Evolutionary conservation across 768 basidiomycete genomes (phyloP).

Genomic region (Coprinellus micaceus): DNA sequence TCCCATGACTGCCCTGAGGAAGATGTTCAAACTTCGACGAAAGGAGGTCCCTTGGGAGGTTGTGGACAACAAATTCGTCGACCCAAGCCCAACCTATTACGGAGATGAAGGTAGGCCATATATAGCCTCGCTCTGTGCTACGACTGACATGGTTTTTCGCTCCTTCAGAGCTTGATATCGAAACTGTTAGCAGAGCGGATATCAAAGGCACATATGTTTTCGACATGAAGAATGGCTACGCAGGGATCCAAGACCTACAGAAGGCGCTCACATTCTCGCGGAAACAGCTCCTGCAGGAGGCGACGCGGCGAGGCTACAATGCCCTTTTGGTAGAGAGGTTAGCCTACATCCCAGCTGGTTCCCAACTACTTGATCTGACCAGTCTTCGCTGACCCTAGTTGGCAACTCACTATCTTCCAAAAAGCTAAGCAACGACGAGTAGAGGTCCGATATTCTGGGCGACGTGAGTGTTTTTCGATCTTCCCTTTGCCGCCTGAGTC

Average conservation of each 20-base stretch:
- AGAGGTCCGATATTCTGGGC: slow-evolving; percentile 65
- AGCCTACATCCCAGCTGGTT: slow-evolving; percentile 5
- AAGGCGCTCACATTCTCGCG: slow-evolving; percentile 61
- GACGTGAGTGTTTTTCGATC: slow-evolving; percentile 37
- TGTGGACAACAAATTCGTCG: slow-evolving; percentile 59
- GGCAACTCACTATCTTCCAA: slow-evolving; percentile 64
- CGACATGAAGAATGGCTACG: slow-evolving; percentile 40
- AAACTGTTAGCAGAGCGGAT: slow-evolving; percentile 48
- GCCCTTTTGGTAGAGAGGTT: slow-evolving; percentile 67
- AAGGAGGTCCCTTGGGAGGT: slow-evolving; percentile 75
- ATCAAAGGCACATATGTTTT: slow-evolving; percentile 62
- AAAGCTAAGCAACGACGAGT: slow-evolving; percentile 60
- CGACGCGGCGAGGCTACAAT: slow-evolving; percentile 56
- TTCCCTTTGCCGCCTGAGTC: slow-evolving; percentile 5
- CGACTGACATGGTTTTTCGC: not conserved
- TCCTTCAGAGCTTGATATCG: slow-evolving; percentile 53
- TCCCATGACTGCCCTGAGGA: slow-evolving; percentile 11
- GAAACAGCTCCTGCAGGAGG: slow-evolving; percentile 57
- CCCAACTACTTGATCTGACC: slow-evolving; percentile 6
- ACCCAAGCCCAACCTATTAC: slow-evolving; percentile 62
- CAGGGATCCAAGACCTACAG: slow-evolving; percentile 40
- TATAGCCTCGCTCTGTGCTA: slow-evolving; percentile 2
- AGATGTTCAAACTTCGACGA: slow-evolving; percentile 48
- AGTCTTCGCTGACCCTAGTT: slow-evolving; percentile 39
- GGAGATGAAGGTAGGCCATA: slow-evolving; percentile 52